Evolutionary conservation across 2,329 filamentous ascomycete genomes (phyloP).

Genomic region (Sarocladiaceae sp.): DNA sequence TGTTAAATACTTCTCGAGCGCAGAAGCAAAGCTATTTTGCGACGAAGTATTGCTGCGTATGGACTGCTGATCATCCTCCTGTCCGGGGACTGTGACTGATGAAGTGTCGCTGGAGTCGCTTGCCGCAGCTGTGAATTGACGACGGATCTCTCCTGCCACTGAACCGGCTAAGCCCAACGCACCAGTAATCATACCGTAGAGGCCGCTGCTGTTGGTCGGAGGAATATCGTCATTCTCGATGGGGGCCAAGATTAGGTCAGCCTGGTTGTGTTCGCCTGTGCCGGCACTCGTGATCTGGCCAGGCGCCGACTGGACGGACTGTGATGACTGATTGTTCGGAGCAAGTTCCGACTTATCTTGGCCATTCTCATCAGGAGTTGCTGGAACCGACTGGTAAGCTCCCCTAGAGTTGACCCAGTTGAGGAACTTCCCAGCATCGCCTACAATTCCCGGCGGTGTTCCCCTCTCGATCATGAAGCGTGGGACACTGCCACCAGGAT

Average conservation of each 20-base stretch:
- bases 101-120: conserved; percentile 20
- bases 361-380: conserved; percentile 14
- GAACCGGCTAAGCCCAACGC: conserved; percentile 46
- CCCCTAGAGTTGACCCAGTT: conserved; percentile 55
- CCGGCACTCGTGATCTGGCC: not conserved
- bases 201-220: conserved; percentile 31
- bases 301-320: conserved; percentile 1
- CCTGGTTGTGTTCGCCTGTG: not conserved
- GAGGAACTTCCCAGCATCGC: conserved; percentile 74
- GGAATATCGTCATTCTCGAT: not conserved
- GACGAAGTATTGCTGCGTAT: conserved; percentile 38
- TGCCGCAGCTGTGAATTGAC: conserved; percentile 21
- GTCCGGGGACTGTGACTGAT: conserved; percentile 18
- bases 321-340: not conserved
- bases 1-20: conserved; percentile 29
- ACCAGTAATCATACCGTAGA: conserved; percentile 50
- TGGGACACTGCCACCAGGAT: conserved; percentile 82
- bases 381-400: conserved; percentile 25
- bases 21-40: conserved; percentile 43
- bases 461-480: conserved; percentile 88
- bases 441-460: conserved; percentile 73
- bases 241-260: not conserved
- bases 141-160: conserved; percentile 29
- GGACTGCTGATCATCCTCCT: conserved; percentile 18
- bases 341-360: not conserved